Base-by-base conservation (phyloP, 1,284 basidiomycete species). In the Erythrobasidium hasegawianum region DNA sequence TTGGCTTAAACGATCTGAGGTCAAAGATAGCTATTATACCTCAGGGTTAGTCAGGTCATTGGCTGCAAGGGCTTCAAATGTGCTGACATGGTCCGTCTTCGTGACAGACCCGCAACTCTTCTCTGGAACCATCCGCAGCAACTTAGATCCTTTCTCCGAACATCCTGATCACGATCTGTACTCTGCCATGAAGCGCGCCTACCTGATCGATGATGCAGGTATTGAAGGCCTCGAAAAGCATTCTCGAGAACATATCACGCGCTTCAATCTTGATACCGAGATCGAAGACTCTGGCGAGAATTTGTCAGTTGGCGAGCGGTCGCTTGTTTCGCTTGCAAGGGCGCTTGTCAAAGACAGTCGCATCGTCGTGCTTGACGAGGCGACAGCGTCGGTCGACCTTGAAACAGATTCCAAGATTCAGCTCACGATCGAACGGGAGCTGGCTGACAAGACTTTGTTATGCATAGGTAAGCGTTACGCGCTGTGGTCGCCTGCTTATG, bases 261-360 rank as follows among this genome's bases (percentile, higher is more conserved):
- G 50, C 43, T 91, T 91, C 79, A 87, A 82, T 18, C 81, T 94
- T 10, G 90, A 95, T 75, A 87, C 84, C 27, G 77, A 83, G 1
- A 84, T 96, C 67, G 89, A 93, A 69, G 87, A 88, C 68, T 92
- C 94, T 75, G 93, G 92, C 26, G 81, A 80, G 20, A 96, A 95
- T 75, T 74, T 95, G 64, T 87, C 85, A 57, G 75, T 76, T 11
- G 77, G 77, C 5, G 75, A 90, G 83, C 83, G 88, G 8, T 88
- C 86, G 1, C 79, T 93, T 20, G 87, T 92, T 5, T 89, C 87
- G 0, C 80, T 92, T 43, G 90, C 89, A 8, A 81, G 90, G 22
- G 90, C 90, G 0, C 77, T 93, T 22, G 88, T 90, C 43, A 88
- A 88, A 71, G 82, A 89, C 72, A 82, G 86, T 13, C 85, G 83